phyloP scores from a whole-genome alignment of 257 asterid species.

The Solanum dulcamara region DNA sequence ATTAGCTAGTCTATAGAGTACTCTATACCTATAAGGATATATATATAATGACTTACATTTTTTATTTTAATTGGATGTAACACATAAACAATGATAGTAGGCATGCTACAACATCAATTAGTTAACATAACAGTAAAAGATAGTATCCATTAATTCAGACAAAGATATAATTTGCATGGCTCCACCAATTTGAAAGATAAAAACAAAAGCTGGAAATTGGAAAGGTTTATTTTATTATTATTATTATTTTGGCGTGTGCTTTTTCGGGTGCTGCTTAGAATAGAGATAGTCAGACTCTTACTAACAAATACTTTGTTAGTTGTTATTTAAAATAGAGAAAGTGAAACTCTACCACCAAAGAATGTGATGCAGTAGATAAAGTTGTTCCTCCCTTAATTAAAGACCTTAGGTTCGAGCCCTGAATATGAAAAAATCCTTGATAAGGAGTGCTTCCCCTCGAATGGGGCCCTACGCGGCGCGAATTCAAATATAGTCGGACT shows the following conservation, averaged over 20 bases:
- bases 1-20: neutral
- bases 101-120: neutral
- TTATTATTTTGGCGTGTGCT: neutral
- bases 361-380: too few relatives aligned
- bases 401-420: too few relatives aligned
- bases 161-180: neutral
- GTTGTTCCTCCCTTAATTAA: too few relatives aligned
- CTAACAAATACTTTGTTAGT: neutral
- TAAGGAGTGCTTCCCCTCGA: too few relatives aligned
- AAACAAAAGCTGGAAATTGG: neutral
- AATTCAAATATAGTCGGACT: too few relatives aligned
- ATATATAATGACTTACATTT: too few relatives aligned
- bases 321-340: neutral
- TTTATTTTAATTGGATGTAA: neutral
- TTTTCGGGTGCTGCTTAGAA: neutral
- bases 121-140: neutral
- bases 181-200: neutral
- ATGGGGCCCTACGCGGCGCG: too few relatives aligned
- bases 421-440: too few relatives aligned
- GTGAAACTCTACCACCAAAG: neutral
- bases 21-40: neutral
- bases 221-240: neutral
- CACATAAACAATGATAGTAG: neutral
- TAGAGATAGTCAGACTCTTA: neutral
- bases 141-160: neutral